Percentiles rank a stretch among this genome's conserved stretches.
Evolutionary conservation across 768 basidiomycete genomes (phyloP).

Genomic region (Termitomyces sp.): DNA sequence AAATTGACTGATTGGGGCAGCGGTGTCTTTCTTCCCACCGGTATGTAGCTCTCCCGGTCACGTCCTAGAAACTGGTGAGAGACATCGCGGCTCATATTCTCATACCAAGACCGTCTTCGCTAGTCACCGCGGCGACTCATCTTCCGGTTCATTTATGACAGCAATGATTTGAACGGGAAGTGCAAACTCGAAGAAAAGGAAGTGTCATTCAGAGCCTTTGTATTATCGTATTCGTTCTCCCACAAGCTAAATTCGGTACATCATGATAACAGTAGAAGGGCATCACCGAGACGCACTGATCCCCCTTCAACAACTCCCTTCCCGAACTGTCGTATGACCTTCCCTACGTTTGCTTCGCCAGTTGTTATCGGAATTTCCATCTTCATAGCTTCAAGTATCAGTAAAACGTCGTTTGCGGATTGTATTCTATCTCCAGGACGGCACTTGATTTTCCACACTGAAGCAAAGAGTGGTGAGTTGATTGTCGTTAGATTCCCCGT

Average conservation of each 20-base stretch:
- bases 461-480: conserved; percentile 37
- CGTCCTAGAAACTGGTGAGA: conserved; percentile 1
- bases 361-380: conserved; percentile 51
- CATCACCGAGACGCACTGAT: conserved; percentile 44
- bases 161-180: too few relatives aligned
- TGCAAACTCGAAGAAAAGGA: not conserved
- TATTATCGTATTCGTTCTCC: not conserved
- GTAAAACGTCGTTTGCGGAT: conserved; percentile 37
- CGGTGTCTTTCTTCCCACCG: conserved; percentile 1
- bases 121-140: not conserved
- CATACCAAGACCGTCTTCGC: not conserved
- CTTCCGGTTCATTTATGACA: not conserved
- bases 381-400: conserved; percentile 66
- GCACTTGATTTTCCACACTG: conserved; percentile 50
- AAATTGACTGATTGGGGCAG: not conserved
- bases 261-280: conserved; percentile 31
- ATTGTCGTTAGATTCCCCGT: conserved; percentile 9
- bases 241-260: too few relatives aligned
- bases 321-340: conserved; percentile 34
- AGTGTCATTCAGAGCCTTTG: not conserved
- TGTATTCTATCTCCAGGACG: conserved; percentile 37
- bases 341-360: conserved; percentile 42
- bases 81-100: not conserved
- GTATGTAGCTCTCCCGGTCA: not conserved
- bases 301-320: conserved; percentile 40